Conservation (phyloP, 331 rosid genomes). For the Quercus phellos region DNA sequence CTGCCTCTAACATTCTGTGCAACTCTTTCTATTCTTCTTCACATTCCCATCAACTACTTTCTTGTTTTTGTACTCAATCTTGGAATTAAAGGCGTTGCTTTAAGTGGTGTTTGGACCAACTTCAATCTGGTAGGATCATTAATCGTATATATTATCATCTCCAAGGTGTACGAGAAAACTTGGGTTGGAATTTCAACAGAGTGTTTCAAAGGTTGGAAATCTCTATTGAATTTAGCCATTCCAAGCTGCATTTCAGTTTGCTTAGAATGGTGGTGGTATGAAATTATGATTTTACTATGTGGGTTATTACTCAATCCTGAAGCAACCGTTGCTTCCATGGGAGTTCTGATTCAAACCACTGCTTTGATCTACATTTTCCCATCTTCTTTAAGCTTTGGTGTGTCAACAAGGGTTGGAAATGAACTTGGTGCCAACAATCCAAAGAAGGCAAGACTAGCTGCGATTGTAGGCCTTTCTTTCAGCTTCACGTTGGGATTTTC, state of each 20-base stretch:
- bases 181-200: conserved; percentile 48
- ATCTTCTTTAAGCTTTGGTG: conserved; percentile 65
- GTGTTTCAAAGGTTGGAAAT: conserved; percentile 47
- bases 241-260: conserved; percentile 85
- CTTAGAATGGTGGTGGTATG: conserved; percentile 95
- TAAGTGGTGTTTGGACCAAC: conserved; percentile 69
- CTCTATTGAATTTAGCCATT: conserved; percentile 46
- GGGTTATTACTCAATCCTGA: conserved; percentile 68
- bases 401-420: conserved; percentile 75
- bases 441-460: conserved; percentile 41
- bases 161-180: conserved; percentile 45
- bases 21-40: conserved; percentile 46
- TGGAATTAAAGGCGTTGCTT: conserved; percentile 62
- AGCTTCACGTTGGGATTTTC: conserved; percentile 54
- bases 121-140: conserved; percentile 52
- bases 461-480: conserved; percentile 50
- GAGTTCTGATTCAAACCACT: conserved; percentile 75
- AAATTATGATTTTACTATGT: conserved; percentile 68
- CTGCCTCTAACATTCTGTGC: conserved; percentile 68
- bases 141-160: conserved; percentile 41
- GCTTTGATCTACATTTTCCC: conserved; percentile 76
- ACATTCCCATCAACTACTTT: conserved; percentile 65
- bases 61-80: conserved; percentile 46
- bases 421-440: conserved; percentile 68
- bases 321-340: conserved; percentile 85